phyloP scores from a whole-genome alignment of 2,329 filamentous ascomycete species.

The Colletotrichum sp. region DNA sequence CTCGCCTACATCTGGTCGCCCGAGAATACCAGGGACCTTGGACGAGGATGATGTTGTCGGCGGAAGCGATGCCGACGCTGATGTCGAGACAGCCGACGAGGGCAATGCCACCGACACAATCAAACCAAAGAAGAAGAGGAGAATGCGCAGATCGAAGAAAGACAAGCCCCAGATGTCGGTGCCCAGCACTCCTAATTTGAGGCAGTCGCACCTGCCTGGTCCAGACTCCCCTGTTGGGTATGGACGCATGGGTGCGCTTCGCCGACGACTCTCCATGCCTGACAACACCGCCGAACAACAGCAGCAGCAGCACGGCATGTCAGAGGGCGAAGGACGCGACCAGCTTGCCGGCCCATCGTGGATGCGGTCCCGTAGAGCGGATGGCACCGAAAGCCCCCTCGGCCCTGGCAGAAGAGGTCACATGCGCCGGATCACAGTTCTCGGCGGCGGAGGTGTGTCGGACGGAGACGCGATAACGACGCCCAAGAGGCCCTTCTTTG shows the following conservation, averaged over 20 bases:
- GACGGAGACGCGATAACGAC: conserved; percentile 66
- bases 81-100: conserved; percentile 86
- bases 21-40: conserved; percentile 59
- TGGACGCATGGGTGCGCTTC: conserved; percentile 57
- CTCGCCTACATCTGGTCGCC: conserved; percentile 53
- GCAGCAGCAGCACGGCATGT: conserved; percentile 55
- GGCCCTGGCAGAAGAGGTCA: conserved; percentile 63
- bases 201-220: conserved; percentile 40
- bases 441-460: conserved; percentile 68
- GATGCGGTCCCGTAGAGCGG: conserved; percentile 46
- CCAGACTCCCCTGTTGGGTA: conserved; percentile 45
- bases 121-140: conserved; percentile 68
- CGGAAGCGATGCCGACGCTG: conserved; percentile 75
- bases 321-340: conserved; percentile 77
- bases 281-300: conserved; percentile 63
- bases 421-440: conserved; percentile 69
- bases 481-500: conserved; percentile 62
- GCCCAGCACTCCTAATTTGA: conserved; percentile 66
- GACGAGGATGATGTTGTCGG: conserved; percentile 49
- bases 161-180: conserved; percentile 55
- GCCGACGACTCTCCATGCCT: conserved; percentile 70
- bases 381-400: conserved; percentile 55
- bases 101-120: conserved; percentile 50
- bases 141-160: conserved; percentile 44
- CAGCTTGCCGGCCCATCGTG: conserved; percentile 61